Evolutionary conservation across 2,329 filamentous ascomycete genomes (phyloP), one percentile per base, ranked within the genome.

Genomic region (Stachybotrys chlorohalonatus): DNA sequence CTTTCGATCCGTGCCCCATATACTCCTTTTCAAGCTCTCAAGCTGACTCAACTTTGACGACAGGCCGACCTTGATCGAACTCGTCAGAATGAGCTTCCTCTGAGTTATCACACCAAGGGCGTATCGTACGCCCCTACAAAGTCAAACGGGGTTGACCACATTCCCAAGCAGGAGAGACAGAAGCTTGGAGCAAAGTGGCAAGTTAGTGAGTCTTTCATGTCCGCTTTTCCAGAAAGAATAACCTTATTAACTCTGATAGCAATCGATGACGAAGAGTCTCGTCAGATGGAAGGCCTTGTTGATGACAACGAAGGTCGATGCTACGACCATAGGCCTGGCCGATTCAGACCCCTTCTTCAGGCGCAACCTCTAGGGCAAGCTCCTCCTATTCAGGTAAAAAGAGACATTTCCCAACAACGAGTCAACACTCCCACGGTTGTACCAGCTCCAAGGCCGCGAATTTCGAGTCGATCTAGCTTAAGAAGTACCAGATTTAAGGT

Each of bases 51-150:
- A 45, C 11, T 11, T n/a, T 5, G 11, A 45, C 39, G 39, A 45
- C 42, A 65, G 63, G 58, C 57, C 48, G 63, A 65, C 31, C 55
- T 65, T 3, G 52, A 57, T 31, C 63, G 61, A 2, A 5, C 15
- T 3, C 58, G 63, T 1, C 63, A 65, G 39, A 61, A 65, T 1
- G 63, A 65, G 9, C 56, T 65, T 2, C 63, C 63, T 7, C 36
- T 65, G 1, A 63, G 56, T 7, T 5, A 42, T 1, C 6, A 55
- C 8, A 16, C 47, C 17, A 62, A 31, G 5, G 53, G 32, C 32
- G 57, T 58, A 1, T 56, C 55, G 7, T 55, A 59, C 0, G 64
- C 31, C 45, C 17, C 16, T 8, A 63, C 63, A 7, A 11, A 47
- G 0, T 42, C 16, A 1, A 63, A 65, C n/a, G 56, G 53, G 3